Base-by-base conservation (phyloP, 169 alveolate species). In the Sarcocystis neurona region DNA sequence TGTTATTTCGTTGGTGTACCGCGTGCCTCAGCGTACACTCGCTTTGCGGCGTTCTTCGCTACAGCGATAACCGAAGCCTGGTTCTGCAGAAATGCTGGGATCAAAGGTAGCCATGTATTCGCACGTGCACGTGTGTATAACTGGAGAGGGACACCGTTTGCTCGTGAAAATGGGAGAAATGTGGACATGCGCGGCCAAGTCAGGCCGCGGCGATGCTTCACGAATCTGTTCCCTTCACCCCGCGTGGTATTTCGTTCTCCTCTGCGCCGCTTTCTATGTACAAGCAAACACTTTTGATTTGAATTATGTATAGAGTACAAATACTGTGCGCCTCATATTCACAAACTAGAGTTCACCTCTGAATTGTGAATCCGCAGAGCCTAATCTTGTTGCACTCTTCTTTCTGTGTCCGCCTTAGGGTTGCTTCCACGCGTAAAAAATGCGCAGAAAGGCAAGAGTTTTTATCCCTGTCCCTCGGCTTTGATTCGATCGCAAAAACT, bases 21-120 rank as follows among this genome's bases (percentile, higher is more conserved):
- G 23, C 27, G 58, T 32, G 84, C 44, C 50, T 20, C 85, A 10
- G 0, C 3, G 12, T 41, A 37, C n/a, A 41, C 27, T 53, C 79
- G 32, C 53, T 8, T 44, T 47, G n/a, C 30, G 1, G 10, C 0
- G 63, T 30, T 23, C 0, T 10, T 66, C 20, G 60, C 47, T 23
- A 66, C 87, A 90, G 93, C 94, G 43, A 84, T 91, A 48, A 92
- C 94, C 3, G 95, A 93, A 82, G 94, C 95, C 41, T 93, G 95
- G 95, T 93, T 92, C 77, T 93, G 96, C 88, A 79, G 93, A 88
- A 92, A 92, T 48, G 53, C 90, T 58, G 94, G 96, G 37, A 79
- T 95, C 87, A 93, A 91, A 87, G 93, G 95, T 92, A 84, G 50
- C 78, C 53, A 8, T 37, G 66, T 27, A 30, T 47, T 39, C 0